Evolutionary conservation across 2,329 filamentous ascomycete genomes (phyloP).

Genomic region (Pestalotiopsis sp.): DNA sequence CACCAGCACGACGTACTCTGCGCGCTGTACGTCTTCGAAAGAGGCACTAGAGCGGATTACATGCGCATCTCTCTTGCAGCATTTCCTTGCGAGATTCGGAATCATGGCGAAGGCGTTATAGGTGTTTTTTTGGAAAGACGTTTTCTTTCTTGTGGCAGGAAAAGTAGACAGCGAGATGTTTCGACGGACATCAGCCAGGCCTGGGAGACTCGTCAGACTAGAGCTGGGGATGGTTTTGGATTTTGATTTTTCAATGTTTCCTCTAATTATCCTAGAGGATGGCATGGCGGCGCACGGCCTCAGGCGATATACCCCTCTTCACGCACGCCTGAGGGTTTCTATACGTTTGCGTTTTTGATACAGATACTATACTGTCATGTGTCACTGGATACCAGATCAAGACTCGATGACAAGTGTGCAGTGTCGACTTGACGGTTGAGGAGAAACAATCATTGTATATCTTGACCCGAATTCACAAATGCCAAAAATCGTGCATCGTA

Average conservation of each 20-base stretch:
- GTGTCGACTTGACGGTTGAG: not conserved
- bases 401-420: not conserved
- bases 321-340: not conserved
- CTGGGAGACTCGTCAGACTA: not conserved
- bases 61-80: not conserved
- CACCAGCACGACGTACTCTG: not conserved
- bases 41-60: not conserved
- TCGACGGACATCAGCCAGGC: not conserved
- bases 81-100: not conserved
- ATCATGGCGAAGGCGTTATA: slow-evolving; percentile 1
- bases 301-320: slow-evolving; percentile 8
- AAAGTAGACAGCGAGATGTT: not conserved
- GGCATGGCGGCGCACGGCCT: not conserved
- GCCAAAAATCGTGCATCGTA: not conserved
- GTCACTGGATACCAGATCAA: not conserved
- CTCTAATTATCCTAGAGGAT: not conserved
- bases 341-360: not conserved
- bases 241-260: no score
- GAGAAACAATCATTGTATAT: not conserved
- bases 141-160: not conserved
- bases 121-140: not conserved
- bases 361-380: not conserved
- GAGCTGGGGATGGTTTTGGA: no score
- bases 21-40: not conserved
- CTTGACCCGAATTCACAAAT: not conserved